Evolutionary conservation across 2,329 filamentous ascomycete genomes (phyloP).

Genomic region (Lachnellula arida): DNA sequence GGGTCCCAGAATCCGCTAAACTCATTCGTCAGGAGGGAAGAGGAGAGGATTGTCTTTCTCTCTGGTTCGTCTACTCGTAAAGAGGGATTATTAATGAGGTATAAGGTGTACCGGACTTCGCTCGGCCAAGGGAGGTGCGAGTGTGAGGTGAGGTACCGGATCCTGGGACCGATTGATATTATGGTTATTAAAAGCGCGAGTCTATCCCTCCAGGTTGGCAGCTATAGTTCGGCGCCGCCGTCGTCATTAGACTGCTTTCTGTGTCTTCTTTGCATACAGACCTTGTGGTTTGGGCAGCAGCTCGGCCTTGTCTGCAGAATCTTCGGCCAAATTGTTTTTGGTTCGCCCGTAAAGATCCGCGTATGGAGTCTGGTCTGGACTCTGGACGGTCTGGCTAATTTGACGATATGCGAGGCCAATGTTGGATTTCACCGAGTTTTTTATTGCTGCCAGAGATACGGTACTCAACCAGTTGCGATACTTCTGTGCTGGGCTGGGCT

Average conservation of each 20-base stretch:
- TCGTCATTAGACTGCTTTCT: neutral
- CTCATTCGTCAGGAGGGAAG: constrained; percentile 4
- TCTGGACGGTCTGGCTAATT: neutral
- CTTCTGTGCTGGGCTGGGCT: neutral
- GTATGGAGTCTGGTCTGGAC: neutral
- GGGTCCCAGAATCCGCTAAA: constrained; percentile 3
- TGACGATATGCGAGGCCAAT: neutral
- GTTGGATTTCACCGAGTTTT: constrained; percentile 6
- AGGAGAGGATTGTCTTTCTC: neutral
- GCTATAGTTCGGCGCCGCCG: neutral
- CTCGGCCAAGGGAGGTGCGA: neutral
- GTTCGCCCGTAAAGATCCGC: constrained; percentile 8
- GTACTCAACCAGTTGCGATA: neutral
- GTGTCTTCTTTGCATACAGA: neutral
- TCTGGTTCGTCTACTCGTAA: neutral
- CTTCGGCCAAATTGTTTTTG: constrained; percentile 11
- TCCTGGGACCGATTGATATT: neutral
- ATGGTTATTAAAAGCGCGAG: neutral
- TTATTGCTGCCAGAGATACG: neutral
- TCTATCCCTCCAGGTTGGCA: neutral
- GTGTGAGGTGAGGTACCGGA: neutral
- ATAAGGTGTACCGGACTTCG: neutral
- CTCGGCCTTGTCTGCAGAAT: constrained; percentile 10
- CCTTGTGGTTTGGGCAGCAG: neutral
- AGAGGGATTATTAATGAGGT: neutral